Percentiles rank a stretch among this genome's conserved stretches.
phyloP scores from a whole-genome alignment of 371 early-diverging fungal species.

The Chytridium lagenaria region DNA sequence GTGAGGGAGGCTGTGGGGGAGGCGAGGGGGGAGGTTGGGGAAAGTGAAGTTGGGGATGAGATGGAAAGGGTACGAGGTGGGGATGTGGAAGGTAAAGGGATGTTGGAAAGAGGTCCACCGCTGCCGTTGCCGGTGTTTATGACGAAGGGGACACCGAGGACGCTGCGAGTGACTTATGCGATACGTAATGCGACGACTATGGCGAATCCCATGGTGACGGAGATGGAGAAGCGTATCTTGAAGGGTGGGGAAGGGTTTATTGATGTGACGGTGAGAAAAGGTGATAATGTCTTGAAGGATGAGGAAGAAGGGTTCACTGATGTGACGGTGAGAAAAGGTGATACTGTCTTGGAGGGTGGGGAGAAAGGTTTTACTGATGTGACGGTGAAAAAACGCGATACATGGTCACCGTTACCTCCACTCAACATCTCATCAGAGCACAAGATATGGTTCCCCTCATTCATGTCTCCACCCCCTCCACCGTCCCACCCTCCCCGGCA shows the following conservation, averaged over 20 bases:
- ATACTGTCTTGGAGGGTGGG: too few species aligned
- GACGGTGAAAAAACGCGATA: too few species aligned
- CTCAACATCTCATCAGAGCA: too few species aligned
- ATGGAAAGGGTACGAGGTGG: not conserved
- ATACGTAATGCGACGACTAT: conserved; percentile 10
- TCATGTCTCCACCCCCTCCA: not conserved
- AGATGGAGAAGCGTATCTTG: not conserved
- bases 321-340: too few species aligned
- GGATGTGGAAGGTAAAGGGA: not conserved
- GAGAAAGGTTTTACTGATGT: too few species aligned
- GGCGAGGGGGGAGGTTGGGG: not conserved
- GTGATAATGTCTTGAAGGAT: too few species aligned
- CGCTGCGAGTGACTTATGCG: conserved; percentile 29
- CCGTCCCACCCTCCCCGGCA: not conserved
- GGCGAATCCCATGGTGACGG: not conserved
- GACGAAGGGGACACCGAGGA: not conserved
- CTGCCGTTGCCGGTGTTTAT: not conserved
- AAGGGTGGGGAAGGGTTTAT: not conserved
- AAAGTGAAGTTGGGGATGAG: not conserved
- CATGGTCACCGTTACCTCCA: too few species aligned
- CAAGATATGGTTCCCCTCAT: not conserved
- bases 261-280: too few species aligned
- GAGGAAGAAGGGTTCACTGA: too few species aligned
- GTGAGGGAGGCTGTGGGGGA: conserved; percentile 11
- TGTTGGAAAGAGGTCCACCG: not conserved